Evolutionary conservation across 495 filamentous ascomycete species (phyloP).

Genomic region (Aspergillus baeticus): DNA sequence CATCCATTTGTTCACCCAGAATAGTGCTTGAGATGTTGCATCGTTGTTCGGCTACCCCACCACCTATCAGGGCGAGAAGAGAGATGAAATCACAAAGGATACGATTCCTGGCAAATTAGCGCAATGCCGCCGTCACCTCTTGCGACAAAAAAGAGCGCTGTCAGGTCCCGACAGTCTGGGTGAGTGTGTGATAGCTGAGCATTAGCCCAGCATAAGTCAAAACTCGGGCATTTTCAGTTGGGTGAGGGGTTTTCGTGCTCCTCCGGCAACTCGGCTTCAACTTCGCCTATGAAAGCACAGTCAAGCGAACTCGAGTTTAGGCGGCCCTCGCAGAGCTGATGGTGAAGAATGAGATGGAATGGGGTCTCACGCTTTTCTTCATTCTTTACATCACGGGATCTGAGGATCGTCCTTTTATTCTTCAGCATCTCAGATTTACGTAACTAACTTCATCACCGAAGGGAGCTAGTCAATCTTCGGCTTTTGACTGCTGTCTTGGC

Average conservation of each 20-base stretch:
- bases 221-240: slow-evolving; percentile 15
- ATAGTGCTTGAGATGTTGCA: not conserved
- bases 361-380: not conserved
- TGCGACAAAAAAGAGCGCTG: slow-evolving; percentile 18
- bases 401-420: not conserved
- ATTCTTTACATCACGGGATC: not conserved
- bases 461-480: not conserved
- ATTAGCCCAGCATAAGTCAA: slow-evolving; percentile 21
- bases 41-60: not conserved
- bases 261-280: not conserved
- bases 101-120: slow-evolving; percentile 12
- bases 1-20: too few species aligned
- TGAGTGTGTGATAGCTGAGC: slow-evolving; percentile 27
- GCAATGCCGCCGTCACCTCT: slow-evolving; percentile 16
- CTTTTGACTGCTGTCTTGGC: slow-evolving; percentile 8
- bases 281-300: not conserved
- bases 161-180: slow-evolving; percentile 29
- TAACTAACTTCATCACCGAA: slow-evolving; percentile 12
- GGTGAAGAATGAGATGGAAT: not conserved
- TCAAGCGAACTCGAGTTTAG: not conserved
- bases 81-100: slow-evolving; percentile 12
- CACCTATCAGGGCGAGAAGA: slow-evolving; percentile 3
- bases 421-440: slow-evolving; percentile 3
- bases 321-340: not conserved
- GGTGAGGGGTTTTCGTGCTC: slow-evolving; percentile 11